phyloP scores from a whole-genome alignment of 2,329 filamentous ascomycete species.

The Arachnomyces sp. region DNA sequence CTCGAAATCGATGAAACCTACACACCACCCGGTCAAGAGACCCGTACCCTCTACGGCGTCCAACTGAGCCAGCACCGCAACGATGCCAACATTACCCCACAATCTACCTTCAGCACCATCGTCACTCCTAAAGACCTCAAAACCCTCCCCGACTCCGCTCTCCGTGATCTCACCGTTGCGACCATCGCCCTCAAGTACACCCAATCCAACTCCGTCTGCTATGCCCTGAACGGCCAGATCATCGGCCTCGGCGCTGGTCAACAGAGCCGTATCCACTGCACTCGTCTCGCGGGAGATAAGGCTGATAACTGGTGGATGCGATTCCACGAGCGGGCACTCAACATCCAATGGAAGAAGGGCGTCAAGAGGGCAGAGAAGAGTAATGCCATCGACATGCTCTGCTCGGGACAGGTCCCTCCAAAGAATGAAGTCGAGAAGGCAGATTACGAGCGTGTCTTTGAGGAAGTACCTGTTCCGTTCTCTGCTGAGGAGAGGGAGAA shows the following conservation, averaged over 20 bases:
- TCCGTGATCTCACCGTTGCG: constrained; percentile 85
- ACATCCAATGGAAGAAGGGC: constrained; percentile 94
- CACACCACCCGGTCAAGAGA: constrained; percentile 65
- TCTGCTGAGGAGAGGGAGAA: constrained; percentile 73
- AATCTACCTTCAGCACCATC: constrained; percentile 72
- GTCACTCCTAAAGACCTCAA: constrained; percentile 75
- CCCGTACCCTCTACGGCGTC: constrained; percentile 82
- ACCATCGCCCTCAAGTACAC: constrained; percentile 98
- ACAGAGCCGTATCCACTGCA: constrained; percentile 98
- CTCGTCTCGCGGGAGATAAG: constrained; percentile 92
- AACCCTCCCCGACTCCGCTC: constrained; percentile 67
- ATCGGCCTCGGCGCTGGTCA: constrained; percentile 92
- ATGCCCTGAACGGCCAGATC: constrained; percentile 87
- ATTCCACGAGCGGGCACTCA: constrained; percentile 83
- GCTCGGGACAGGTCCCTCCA: constrained; percentile 73
- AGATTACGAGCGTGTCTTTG: constrained; percentile 82
- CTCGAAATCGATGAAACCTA: constrained; percentile 90
- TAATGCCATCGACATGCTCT: constrained; percentile 93
- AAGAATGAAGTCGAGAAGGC: constrained; percentile 75
- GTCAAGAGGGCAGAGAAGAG: constrained; percentile 95
- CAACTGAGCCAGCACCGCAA: constrained; percentile 87
- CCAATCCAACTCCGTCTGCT: constrained; percentile 98
- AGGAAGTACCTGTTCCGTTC: constrained; percentile 77
- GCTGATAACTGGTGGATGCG: constrained; percentile 99
- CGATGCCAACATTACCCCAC: constrained; percentile 75